Conservation (phyloP, 805 yeast genomes). For the Pichia membranifaciens region DNA sequence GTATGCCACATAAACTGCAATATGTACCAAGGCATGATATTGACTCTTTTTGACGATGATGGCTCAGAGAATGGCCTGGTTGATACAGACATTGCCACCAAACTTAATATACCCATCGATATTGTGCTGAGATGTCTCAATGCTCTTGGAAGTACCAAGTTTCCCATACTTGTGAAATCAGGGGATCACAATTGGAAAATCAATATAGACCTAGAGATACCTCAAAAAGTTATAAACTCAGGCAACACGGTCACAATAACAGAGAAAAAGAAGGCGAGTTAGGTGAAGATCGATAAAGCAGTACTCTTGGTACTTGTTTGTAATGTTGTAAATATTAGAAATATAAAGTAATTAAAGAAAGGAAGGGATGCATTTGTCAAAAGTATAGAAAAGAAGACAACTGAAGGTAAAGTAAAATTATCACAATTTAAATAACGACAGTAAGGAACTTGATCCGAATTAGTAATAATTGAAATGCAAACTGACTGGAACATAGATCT, state of each 20-base stretch:
- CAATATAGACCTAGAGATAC: background rate
- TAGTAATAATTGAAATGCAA: too few species aligned
- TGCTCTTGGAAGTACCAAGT: background rate
- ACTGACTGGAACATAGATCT: too few species aligned
- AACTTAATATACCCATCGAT: background rate
- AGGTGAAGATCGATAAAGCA: too few species aligned
- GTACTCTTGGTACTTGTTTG: too few species aligned
- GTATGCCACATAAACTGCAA: background rate
- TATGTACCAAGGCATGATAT: constrained; percentile 8
- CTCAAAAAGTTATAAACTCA: background rate
- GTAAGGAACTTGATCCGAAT: too few species aligned
- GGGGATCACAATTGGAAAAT: background rate
- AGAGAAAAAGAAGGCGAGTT: background rate
- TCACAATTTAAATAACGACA: too few species aligned
- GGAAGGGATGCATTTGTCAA: too few species aligned
- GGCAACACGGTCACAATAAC: background rate
- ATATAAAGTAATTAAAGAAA: too few species aligned
- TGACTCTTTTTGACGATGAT: constrained; percentile 1
- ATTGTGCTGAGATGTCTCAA: background rate
- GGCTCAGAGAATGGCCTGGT: background rate
- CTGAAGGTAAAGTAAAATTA: too few species aligned
- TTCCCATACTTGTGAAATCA: background rate
- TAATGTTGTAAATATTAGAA: too few species aligned
- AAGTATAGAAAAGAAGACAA: too few species aligned
- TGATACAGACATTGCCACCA: background rate